These are phyloP conservation scores for Sphagnum tenellum DNA, from an alignment of 225 moss, liverwort and hornwort species.

Conservation along the genomic window DNA sequence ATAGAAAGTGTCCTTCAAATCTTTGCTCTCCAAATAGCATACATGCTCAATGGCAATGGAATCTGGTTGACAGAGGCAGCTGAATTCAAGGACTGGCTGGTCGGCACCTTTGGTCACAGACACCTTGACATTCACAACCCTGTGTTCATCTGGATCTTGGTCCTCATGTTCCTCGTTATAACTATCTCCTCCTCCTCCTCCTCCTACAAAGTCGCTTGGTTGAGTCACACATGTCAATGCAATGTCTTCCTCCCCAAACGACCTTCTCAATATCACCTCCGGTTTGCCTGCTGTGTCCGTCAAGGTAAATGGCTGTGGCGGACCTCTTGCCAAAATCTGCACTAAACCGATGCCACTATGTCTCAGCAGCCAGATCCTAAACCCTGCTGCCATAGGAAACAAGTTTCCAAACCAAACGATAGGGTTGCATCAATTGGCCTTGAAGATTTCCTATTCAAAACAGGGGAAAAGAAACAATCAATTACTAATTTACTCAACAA, in stretches of 20 bases:
- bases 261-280: constrained; percentile 34
- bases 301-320: constrained; percentile 38
- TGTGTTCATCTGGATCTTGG: neutral
- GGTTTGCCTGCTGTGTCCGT: constrained; percentile 34
- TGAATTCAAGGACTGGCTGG: constrained; percentile 34
- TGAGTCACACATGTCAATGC: constrained; percentile 49
- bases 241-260: constrained; percentile 37
- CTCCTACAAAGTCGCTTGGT: constrained; percentile 11
- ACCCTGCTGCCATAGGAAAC: too few relatives aligned
- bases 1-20: constrained; percentile 18
- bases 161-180: constrained; percentile 3
- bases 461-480: too few relatives aligned
- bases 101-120: constrained; percentile 31
- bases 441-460: too few relatives aligned
- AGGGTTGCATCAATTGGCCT: too few relatives aligned
- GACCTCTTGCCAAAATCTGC: constrained; percentile 27
- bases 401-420: too few relatives aligned
- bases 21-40: constrained; percentile 28
- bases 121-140: constrained; percentile 24
- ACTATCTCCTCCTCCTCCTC: neutral
- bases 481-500: too few relatives aligned
- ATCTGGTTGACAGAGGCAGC: constrained; percentile 24
- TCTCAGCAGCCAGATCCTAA: too few relatives aligned
- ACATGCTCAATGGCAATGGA: constrained; percentile 34
- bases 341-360: neutral